These are phyloP conservation scores for Pleurotus giganteus DNA, from an alignment of 768 basidiomycete genomes.

Conservation along the genomic window DNA sequence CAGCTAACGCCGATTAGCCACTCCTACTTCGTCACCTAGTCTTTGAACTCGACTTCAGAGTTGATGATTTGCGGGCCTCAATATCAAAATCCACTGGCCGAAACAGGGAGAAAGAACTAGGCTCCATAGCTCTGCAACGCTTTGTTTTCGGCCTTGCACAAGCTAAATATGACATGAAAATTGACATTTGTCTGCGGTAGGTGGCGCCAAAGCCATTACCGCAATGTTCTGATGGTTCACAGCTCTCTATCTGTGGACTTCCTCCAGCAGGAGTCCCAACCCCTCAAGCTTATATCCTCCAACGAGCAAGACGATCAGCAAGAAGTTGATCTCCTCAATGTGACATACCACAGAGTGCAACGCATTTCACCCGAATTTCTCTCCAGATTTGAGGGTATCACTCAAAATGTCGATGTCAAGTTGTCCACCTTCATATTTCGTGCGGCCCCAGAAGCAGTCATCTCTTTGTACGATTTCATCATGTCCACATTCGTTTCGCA, in stretches of 20 bases:
- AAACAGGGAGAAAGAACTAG: conserved; percentile 69
- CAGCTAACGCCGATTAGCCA: conserved; percentile 28
- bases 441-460: conserved; percentile 85
- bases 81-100: conserved; percentile 68
- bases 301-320: conserved; percentile 36
- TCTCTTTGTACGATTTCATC: conserved; percentile 92
- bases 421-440: conserved; percentile 90
- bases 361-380: conserved; percentile 83
- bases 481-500: conserved; percentile 91
- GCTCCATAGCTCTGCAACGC: conserved; percentile 72
- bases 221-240: conserved; percentile 10
- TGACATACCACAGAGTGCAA: conserved; percentile 80
- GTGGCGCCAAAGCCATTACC: conserved; percentile 9
- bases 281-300: conserved; percentile 68
- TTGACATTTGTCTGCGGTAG: conserved; percentile 78
- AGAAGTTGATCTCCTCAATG: conserved; percentile 67
- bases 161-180: conserved; percentile 83
- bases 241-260: conserved; percentile 80
- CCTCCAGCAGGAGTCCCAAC: conserved; percentile 49
- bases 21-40: conserved; percentile 51
- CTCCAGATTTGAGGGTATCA: conserved; percentile 76
- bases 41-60: conserved; percentile 86
- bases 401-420: conserved; percentile 84
- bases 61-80: conserved; percentile 77
- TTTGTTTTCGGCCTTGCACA: conserved; percentile 76